phyloP scores from a whole-genome alignment of 2,329 filamentous ascomycete species.

The Neopestalotiopsis clavispora region DNA sequence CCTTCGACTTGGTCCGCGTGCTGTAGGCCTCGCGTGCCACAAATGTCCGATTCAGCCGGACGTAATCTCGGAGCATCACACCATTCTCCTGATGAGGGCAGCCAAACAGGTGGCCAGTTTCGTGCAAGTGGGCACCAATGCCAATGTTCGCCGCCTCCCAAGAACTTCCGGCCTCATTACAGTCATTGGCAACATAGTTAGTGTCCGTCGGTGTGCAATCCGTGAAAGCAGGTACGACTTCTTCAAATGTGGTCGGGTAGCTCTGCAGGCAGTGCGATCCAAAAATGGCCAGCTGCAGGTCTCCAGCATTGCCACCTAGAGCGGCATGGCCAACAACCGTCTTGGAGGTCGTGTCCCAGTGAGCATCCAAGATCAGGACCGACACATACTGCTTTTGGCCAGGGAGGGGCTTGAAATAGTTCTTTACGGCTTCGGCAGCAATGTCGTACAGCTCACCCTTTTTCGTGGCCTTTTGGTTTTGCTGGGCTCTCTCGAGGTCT shows the following conservation, averaged over 20 bases:
- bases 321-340: conserved; percentile 82
- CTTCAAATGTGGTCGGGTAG: conserved; percentile 87
- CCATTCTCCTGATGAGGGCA: conserved; percentile 88
- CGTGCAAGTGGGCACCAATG: conserved; percentile 90
- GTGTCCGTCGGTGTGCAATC: conserved; percentile 91
- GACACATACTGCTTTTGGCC: conserved; percentile 91
- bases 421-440: conserved; percentile 76
- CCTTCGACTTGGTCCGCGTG: conserved; percentile 83
- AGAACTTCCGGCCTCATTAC: conserved; percentile 83
- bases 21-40: conserved; percentile 82
- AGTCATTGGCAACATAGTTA: conserved; percentile 80
- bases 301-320: conserved; percentile 74
- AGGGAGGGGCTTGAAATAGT: conserved; percentile 74
- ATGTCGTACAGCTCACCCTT: conserved; percentile 78
- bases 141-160: conserved; percentile 97
- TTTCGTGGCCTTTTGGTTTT: conserved; percentile 70
- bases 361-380: conserved; percentile 82
- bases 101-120: conserved; percentile 88
- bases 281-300: conserved; percentile 84
- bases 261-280: conserved; percentile 91
- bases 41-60: conserved; percentile 83
- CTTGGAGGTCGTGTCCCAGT: conserved; percentile 78
- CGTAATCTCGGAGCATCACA: conserved; percentile 91
- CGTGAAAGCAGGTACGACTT: conserved; percentile 85
- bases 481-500: conserved; percentile 78